Evolutionary conservation across 331 rosid species (phyloP).

Genomic region (Erythrophleum ivorense): DNA sequence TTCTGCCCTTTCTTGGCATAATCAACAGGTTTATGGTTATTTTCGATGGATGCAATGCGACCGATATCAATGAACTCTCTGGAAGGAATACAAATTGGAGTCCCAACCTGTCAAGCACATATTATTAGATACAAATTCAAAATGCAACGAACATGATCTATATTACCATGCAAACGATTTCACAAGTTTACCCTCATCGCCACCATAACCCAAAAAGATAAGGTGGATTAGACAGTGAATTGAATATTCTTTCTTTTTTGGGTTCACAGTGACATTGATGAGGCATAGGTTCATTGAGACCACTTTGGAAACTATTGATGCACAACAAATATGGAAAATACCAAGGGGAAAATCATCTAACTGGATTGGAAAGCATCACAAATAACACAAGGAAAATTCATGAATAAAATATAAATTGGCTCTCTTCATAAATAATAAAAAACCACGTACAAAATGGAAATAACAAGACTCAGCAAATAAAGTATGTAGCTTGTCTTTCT

Average conservation of each 20-base stretch:
- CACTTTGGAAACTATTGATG: conserved; percentile 12
- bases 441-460: conserved; percentile 4
- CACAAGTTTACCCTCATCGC: background rate
- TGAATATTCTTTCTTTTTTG: background rate
- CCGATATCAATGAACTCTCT: conserved; percentile 67
- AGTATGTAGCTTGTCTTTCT: background rate
- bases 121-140: conserved; percentile 32
- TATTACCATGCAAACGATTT: conserved; percentile 10
- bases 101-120: conserved; percentile 68
- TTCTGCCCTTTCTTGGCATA: conserved; percentile 83
- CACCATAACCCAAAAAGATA: conserved; percentile 28
- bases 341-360: background rate
- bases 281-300: background rate
- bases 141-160: conserved; percentile 3
- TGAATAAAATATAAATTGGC: background rate
- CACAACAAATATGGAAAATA: background rate
- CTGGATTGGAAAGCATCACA: background rate
- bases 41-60: conserved; percentile 90
- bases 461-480: background rate
- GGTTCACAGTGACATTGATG: background rate
- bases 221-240: background rate
- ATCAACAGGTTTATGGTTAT: conserved; percentile 91
- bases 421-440: background rate
- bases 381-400: background rate
- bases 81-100: conserved; percentile 60